Conservation (phyloP, 306 rosid genomes). For the Oxytropis ochrocephala region DNA sequence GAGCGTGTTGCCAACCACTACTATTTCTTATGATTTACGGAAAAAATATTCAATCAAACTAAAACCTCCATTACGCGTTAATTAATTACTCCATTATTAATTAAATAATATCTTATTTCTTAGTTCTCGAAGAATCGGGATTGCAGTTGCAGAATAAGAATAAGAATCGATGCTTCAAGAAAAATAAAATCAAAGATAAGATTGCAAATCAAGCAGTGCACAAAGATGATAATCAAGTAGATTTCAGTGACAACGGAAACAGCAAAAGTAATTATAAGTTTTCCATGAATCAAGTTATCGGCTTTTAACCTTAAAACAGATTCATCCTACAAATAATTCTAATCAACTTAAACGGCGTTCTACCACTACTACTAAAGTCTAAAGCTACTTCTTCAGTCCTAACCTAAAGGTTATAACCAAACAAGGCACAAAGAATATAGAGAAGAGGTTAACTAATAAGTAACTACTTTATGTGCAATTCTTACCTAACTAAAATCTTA, state of each 20-base stretch:
- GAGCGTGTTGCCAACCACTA: not conserved
- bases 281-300: not conserved
- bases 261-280: not conserved
- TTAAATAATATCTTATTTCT: too few relatives aligned
- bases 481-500: not conserved
- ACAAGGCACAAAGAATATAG: not conserved
- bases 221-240: not conserved
- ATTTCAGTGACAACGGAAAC: not conserved
- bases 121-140: too few relatives aligned
- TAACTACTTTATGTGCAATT: not conserved
- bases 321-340: not conserved
- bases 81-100: not conserved
- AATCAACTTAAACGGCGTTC: not conserved
- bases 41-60: not conserved
- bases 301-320: not conserved
- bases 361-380: not conserved
- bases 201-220: not conserved
- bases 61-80: not conserved
- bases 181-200: not conserved
- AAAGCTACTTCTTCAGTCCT: not conserved
- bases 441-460: not conserved
- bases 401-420: constrained; percentile 14
- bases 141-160: too few relatives aligned
- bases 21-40: not conserved
- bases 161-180: too few relatives aligned